Percentiles rank a stretch among this genome's conserved stretches.
Conservation (phyloP, 1,139 yeast genomes). For the Pichia sp. region DNA sequence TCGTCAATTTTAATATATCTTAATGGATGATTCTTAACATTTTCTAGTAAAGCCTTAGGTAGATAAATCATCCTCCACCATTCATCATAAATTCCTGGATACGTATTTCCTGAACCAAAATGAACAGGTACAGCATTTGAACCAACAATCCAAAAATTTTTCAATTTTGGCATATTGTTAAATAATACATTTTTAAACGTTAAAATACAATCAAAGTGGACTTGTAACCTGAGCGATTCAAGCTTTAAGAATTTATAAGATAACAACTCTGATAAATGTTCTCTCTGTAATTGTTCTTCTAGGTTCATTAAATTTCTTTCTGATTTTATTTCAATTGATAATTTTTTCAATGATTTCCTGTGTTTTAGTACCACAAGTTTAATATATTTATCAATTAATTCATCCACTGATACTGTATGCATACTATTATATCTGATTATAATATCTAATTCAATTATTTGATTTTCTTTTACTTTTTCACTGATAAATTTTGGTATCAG, state of each 20-base stretch:
- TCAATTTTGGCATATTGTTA: constrained; percentile 29
- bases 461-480: constrained; percentile 17
- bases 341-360: constrained; percentile 28
- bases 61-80: constrained; percentile 55
- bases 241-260: constrained; percentile 11
- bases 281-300: constrained; percentile 28
- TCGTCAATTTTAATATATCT: constrained; percentile 40
- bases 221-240: constrained; percentile 36
- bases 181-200: constrained; percentile 18
- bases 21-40: constrained; percentile 30
- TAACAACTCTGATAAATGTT: constrained; percentile 15
- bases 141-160: constrained; percentile 44
- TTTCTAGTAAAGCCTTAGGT: constrained; percentile 20
- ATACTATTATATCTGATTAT: constrained; percentile 39
- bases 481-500: constrained; percentile 37
- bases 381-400: constrained; percentile 31
- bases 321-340: constrained; percentile 37
- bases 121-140: constrained; percentile 48
- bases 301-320: constrained; percentile 33
- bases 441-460: constrained; percentile 37
- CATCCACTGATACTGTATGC: constrained; percentile 28
- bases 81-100: constrained; percentile 50
- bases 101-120: constrained; percentile 48
- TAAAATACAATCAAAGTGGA: constrained; percentile 28
- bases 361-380: constrained; percentile 28